Evolutionary conservation across 1,284 basidiomycete genomes (phyloP).

Genomic region (Caloboletus firmus): DNA sequence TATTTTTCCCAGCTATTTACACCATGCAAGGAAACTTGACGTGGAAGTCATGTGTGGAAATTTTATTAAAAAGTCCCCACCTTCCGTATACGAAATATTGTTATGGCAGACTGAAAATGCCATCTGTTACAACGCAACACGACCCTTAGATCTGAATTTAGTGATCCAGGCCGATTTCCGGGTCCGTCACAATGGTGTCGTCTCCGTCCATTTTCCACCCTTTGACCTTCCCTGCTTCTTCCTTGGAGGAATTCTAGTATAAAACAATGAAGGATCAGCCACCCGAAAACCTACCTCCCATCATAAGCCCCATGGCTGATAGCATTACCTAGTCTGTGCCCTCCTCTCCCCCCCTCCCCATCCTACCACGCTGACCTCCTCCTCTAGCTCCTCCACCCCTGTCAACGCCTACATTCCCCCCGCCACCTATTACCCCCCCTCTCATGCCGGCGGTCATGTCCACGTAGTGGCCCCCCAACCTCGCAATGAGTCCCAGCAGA

Average conservation of each 20-base stretch:
- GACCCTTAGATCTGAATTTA: conserved; percentile 62
- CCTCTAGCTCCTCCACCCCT: conserved; percentile 34
- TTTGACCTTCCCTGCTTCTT: conserved; percentile 38
- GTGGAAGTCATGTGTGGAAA: conserved; percentile 34
- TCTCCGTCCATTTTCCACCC: conserved; percentile 49
- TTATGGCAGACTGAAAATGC: conserved; percentile 43
- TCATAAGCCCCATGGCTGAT: conserved; percentile 54
- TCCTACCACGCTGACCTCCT: conserved; percentile 19
- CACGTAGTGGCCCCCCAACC: conserved; percentile 49
- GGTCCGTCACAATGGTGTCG: conserved; percentile 49
- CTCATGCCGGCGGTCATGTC: conserved; percentile 40
- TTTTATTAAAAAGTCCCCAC: conserved; percentile 39
- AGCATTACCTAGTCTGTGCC: conserved; percentile 57
- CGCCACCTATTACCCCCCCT: conserved; percentile 46
- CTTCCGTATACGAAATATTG: conserved; percentile 41
- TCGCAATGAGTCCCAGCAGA: conserved; percentile 52
- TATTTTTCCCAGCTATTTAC: conserved; percentile 30
- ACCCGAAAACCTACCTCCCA: conserved; percentile 40
- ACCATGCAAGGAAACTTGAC: conserved; percentile 30
- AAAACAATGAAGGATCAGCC: conserved; percentile 45
- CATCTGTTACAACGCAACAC: conserved; percentile 41
- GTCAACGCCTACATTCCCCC: conserved; percentile 45
- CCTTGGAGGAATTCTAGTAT: conserved; percentile 34
- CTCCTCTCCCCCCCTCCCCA: conserved; percentile 13
- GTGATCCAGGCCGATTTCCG: conserved; percentile 59